A percentile compares a stretch with the other conserved stretches of the same genome.
These are phyloP conservation scores for Penicillium sp. DNA, from an alignment of 2,329 filamentous ascomycete species.

Conservation along the genomic window DNA sequence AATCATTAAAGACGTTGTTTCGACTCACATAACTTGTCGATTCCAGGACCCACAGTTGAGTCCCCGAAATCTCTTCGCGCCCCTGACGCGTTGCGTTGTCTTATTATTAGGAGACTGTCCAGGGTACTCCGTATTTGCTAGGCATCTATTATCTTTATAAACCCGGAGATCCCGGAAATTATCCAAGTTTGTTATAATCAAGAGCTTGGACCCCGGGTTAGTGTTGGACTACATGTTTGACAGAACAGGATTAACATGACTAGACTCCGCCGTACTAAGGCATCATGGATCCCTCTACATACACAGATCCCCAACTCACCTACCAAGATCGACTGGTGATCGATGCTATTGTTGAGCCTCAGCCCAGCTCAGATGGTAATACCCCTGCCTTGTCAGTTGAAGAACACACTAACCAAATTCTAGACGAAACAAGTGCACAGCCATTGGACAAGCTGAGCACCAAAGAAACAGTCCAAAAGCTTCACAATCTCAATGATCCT, in stretches of 20 bases:
- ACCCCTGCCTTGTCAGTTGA: not conserved
- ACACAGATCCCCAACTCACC: constrained; percentile 34
- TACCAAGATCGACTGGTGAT: constrained; percentile 40
- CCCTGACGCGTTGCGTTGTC: constrained; percentile 9
- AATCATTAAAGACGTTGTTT: constrained; percentile 7
- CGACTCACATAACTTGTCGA: not conserved
- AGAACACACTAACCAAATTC: constrained; percentile 1
- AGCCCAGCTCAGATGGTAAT: constrained; percentile 20
- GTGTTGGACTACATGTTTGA: not conserved
- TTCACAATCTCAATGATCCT: constrained; percentile 51
- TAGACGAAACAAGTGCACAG: constrained; percentile 9
- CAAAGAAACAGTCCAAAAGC: constrained; percentile 38
- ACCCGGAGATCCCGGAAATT: not conserved
- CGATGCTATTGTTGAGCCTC: constrained; percentile 32
- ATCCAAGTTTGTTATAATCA: not conserved
- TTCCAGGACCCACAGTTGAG: constrained; percentile 6
- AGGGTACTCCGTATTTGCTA: not conserved
- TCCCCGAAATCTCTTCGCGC: constrained; percentile 10
- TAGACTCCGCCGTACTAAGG: not conserved
- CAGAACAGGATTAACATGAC: not conserved
- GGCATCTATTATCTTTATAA: not conserved
- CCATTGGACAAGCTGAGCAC: constrained; percentile 12
- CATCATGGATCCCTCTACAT: constrained; percentile 30
- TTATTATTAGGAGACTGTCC: not conserved
- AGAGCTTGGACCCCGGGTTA: not conserved